phyloP scores from a whole-genome alignment of 345 rosid species.

The Eucalyptus pauciflora region DNA sequence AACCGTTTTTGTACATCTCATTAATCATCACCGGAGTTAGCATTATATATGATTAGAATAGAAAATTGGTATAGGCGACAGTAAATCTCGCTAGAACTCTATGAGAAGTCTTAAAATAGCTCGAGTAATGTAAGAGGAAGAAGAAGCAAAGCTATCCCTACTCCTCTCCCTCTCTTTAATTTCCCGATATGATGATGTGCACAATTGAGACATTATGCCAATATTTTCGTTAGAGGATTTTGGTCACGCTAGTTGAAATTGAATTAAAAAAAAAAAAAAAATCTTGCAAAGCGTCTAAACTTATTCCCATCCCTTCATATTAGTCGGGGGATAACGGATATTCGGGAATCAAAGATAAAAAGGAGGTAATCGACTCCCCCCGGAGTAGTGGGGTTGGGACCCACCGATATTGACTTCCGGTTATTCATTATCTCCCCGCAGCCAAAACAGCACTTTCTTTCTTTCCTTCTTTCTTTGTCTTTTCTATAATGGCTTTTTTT shows the following conservation, averaged over 20 bases:
- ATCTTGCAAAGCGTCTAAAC: neutral
- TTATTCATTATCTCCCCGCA: neutral
- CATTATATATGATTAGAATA: neutral
- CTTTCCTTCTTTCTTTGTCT: neutral
- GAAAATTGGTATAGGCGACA: neutral
- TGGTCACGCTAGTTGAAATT: neutral
- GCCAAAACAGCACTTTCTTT: neutral
- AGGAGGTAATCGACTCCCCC: neutral
- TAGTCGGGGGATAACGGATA: neutral
- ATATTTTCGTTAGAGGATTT: neutral
- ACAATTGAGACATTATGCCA: neutral
- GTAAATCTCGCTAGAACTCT: neutral
- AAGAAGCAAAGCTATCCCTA: neutral
- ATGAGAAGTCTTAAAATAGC: neutral
- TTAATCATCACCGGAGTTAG: neutral
- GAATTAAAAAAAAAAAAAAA: neutral
- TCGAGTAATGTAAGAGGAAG: neutral
- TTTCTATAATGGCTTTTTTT: neutral
- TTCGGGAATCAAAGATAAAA: neutral
- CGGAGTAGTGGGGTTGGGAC: neutral
- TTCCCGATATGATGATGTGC: neutral
- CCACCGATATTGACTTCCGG: neutral
- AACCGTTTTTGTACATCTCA: fast-evolving
- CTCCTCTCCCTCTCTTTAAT: neutral
- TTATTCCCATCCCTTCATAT: neutral